Evolutionary conservation across 805 yeast species (phyloP).

Genomic region (Candida khao-thaluensis): DNA sequence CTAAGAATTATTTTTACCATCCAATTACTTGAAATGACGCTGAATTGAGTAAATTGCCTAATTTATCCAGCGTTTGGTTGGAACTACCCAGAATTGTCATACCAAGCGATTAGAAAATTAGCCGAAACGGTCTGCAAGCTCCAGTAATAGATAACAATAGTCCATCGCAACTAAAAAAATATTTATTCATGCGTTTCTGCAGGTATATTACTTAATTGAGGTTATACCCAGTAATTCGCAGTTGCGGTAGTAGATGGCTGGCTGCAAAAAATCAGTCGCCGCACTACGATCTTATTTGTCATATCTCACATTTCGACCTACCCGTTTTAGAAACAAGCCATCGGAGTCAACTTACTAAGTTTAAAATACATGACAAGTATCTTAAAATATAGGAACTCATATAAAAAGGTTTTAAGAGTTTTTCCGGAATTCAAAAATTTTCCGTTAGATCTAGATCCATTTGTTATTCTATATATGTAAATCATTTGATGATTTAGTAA

Average conservation of each 20-base stretch:
- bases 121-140: neutral
- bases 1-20: no score
- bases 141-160: no score
- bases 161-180: no score
- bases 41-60: neutral
- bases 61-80: constrained; percentile 1
- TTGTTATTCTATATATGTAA: no score
- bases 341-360: no score
- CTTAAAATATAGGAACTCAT: no score
- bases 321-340: neutral
- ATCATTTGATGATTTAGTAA: no score
- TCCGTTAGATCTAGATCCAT: no score
- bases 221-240: constrained; percentile 5
- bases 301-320: neutral
- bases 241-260: constrained; percentile 7
- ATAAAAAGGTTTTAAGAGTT: no score
- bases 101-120: neutral
- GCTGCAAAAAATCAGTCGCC: constrained; percentile 9
- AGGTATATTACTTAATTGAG: constrained; percentile 1
- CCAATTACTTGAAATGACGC: no score
- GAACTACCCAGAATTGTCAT: neutral
- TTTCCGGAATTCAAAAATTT: no score
- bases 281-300: neutral
- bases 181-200: neutral
- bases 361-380: no score